A percentile compares a stretch with the other conserved stretches of the same genome.
phyloP scores from a whole-genome alignment of 176 grass and related monocot species.

The Thinopyrum elongatum region DNA sequence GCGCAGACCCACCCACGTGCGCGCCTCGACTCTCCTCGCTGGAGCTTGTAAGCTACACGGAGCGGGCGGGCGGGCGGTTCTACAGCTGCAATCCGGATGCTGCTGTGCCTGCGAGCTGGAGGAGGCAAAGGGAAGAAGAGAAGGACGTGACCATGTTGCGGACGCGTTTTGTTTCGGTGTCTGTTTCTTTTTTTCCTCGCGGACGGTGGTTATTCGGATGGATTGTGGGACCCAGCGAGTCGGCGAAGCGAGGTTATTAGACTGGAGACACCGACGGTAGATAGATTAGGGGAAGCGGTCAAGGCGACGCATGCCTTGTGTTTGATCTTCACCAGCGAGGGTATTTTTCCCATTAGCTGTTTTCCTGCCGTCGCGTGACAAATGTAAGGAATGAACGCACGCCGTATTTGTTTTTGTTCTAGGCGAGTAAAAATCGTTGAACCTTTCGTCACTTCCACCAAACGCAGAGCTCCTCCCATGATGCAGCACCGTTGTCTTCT shows the following conservation, averaged over 20 bases:
- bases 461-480: background rate
- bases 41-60: background rate
- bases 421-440: background rate
- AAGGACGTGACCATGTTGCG: background rate
- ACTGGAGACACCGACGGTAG: too few species aligned
- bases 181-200: too few species aligned
- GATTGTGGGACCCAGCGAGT: too few species aligned
- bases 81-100: constrained; percentile 6
- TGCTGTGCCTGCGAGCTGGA: background rate
- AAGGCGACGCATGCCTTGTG: too few species aligned
- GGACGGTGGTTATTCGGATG: constrained; percentile 7
- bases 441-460: background rate
- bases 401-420: background rate
- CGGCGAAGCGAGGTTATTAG: too few species aligned
- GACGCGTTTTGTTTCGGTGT: background rate
- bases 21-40: constrained; percentile 31
- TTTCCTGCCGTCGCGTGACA: background rate
- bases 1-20: constrained; percentile 22
- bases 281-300: too few species aligned
- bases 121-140: background rate
- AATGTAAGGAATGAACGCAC: background rate
- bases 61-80: background rate
- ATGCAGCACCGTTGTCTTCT: background rate
- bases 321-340: too few species aligned
- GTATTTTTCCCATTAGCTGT: too few species aligned